Percentiles rank a stretch among this genome's conserved stretches.
These are phyloP conservation scores for Fraxinus sp. DNA, from an alignment of 305 asterid species.

Conservation along the genomic window DNA sequence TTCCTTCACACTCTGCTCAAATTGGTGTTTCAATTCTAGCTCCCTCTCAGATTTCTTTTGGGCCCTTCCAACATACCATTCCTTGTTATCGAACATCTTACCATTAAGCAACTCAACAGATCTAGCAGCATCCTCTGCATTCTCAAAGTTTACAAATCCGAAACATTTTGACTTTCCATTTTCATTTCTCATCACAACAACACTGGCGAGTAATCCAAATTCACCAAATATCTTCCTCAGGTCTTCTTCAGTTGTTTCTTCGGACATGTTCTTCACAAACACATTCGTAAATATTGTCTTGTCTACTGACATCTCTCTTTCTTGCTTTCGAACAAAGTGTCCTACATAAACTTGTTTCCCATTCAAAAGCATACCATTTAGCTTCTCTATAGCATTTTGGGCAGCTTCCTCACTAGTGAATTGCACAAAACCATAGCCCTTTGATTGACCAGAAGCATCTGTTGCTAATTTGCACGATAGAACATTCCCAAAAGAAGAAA, in stretches of 20 bases:
- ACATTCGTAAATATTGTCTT: slow-evolving; percentile 79
- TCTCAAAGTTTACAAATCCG: slow-evolving; percentile 94
- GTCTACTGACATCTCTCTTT: slow-evolving; percentile 70
- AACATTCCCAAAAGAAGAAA: slow-evolving; percentile 76
- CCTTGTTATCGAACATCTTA: slow-evolving; percentile 61
- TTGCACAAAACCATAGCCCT: slow-evolving; percentile 97
- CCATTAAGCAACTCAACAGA: slow-evolving; percentile 89
- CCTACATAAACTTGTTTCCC: slow-evolving; percentile 94
- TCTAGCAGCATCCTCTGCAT: slow-evolving; percentile 86
- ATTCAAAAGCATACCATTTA: slow-evolving; percentile 91
- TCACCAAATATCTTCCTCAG: slow-evolving; percentile 67
- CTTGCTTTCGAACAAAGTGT: slow-evolving; percentile 88
- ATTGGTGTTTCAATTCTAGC: slow-evolving; percentile 59
- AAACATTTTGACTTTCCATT: slow-evolving; percentile 88
- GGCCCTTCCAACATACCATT: slow-evolving; percentile 93
- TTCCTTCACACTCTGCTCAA: slow-evolving; percentile 78
- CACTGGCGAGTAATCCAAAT: slow-evolving; percentile 70
- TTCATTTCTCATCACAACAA: slow-evolving; percentile 79
- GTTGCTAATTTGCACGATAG: slow-evolving; percentile 95
- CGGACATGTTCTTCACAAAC: slow-evolving; percentile 86
- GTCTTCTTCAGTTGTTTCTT: slow-evolving; percentile 77
- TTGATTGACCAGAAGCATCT: slow-evolving; percentile 72
- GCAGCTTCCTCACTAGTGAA: slow-evolving; percentile 81
- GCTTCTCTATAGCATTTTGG: slow-evolving; percentile 79
- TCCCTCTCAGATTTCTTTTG: slow-evolving; percentile 95